Base-by-base conservation (phyloP, 345 rosid genomes). In the Diplotaxis tenuifolia region DNA sequence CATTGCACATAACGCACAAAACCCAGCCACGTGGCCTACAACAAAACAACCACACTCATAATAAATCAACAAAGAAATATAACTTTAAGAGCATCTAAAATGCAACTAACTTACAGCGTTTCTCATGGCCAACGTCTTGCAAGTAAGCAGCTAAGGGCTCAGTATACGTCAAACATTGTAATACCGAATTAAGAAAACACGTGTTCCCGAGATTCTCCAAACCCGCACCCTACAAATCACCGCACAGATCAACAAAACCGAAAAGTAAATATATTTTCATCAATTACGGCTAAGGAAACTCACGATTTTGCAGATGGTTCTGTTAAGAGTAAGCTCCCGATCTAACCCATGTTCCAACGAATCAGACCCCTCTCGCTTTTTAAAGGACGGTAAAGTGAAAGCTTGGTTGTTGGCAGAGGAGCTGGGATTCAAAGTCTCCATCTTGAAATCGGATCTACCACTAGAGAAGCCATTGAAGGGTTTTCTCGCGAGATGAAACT, bases 211-310 rank as follows among this genome's bases (percentile, higher is more conserved):
- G 89, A 84, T 95, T 95, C 78, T 82, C 82, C 78, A 92, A 84
- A 73, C 99, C 98, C 52, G 98, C 99, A 72, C 99, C 99, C 99
- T 92, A 84, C 57, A 25, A n/a, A n/a, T n/a, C n/a, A n/a, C n/a
- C n/a, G n/a, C n/a, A n/a, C n/a, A n/a, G n/a, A n/a, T n/a, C n/a
- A n/a, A n/a, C n/a, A n/a, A n/a, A n/a, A n/a, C n/a, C n/a, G n/a
- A n/a, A n/a, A n/a, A n/a, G n/a, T n/a, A n/a, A n/a, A n/a, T n/a
- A n/a, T n/a, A n/a, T n/a, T n/a, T n/a, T n/a, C n/a, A n/a, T n/a
- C n/a, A n/a, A n/a, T n/a, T n/a, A n/a, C n/a, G 9, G 11, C 4
- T 10, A 53, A 27, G 11, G 12, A 1, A n/a, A 74, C 97, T 92
- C 82, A 92, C 97, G 65, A 94, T 94, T 81, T 82, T 92, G 54